Conservation (phyloP, 2,329 filamentous ascomycete species). For the Epichloe typhina region DNA sequence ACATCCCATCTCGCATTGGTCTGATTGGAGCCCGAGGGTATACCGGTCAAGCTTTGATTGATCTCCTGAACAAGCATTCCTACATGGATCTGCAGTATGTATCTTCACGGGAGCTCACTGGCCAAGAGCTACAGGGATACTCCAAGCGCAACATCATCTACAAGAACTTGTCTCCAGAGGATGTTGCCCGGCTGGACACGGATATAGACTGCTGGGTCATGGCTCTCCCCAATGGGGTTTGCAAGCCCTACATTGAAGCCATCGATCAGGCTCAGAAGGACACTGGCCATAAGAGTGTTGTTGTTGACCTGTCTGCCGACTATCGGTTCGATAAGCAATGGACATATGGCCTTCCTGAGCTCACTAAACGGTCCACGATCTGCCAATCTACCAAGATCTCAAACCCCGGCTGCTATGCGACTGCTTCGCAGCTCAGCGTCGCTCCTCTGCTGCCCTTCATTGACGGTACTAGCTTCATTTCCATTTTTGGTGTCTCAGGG, state of each 20-base stretch:
- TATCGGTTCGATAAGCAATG: constrained; percentile 72
- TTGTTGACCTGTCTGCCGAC: constrained; percentile 92
- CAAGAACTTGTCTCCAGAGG: constrained; percentile 77
- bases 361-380: constrained; percentile 65
- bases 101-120: constrained; percentile 82
- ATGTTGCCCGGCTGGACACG: constrained; percentile 73
- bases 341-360: constrained; percentile 85
- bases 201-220: constrained; percentile 94
- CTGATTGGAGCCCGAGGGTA: constrained; percentile 82
- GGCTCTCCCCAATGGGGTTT: constrained; percentile 90
- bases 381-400: constrained; percentile 68
- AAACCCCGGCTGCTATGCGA: constrained; percentile 93
- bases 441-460: constrained; percentile 50
- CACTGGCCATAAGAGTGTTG: constrained; percentile 49
- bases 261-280: constrained; percentile 55
- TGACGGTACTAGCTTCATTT: constrained; percentile 59
- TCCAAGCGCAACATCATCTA: constrained; percentile 85
- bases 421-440: constrained; percentile 80
- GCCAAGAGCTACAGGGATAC: constrained; percentile 79
- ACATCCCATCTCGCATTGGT: constrained; percentile 64
- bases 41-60: constrained; percentile 51
- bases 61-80: constrained; percentile 75
- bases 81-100: constrained; percentile 84
- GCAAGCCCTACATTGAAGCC: constrained; percentile 86
- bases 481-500: constrained; percentile 77